These are phyloP conservation scores for Penicillium polonicum DNA, from an alignment of 2,329 filamentous ascomycete genomes.

Conservation along the genomic window DNA sequence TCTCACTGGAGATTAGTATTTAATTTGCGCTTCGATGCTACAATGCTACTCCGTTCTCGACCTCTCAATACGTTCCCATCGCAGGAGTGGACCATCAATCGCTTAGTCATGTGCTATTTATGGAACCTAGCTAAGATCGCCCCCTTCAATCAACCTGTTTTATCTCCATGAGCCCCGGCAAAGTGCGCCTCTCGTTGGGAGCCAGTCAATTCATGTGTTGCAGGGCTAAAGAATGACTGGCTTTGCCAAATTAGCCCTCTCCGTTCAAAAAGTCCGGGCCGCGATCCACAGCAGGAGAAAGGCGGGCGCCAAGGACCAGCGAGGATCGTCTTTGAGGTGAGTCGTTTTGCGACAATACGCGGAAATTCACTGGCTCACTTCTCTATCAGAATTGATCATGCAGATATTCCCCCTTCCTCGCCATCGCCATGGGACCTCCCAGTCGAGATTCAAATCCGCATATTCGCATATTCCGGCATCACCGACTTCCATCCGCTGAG, in stretches of 20 bases:
- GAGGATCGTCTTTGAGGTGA: conserved; percentile 11
- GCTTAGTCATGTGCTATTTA: conserved; percentile 9
- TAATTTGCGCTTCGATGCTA: not conserved
- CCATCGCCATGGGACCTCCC: conserved; percentile 43
- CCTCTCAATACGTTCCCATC: not conserved
- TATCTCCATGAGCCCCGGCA: not conserved
- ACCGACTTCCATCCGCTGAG: conserved; percentile 38
- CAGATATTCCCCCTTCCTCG: conserved; percentile 29
- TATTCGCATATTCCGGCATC: conserved; percentile 43
- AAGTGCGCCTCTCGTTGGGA: conserved; percentile 11
- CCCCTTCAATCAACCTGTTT: conserved; percentile 3
- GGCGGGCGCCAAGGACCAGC: conserved; percentile 27
- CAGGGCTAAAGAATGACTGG: conserved; percentile 35
- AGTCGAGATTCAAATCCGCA: conserved; percentile 43
- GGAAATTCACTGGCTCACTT: not conserved
- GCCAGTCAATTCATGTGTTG: conserved; percentile 30
- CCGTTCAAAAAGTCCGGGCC: conserved; percentile 36
- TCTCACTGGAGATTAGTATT: not conserved
- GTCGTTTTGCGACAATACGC: not conserved
- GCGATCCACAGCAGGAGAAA: conserved; percentile 31
- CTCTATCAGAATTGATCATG: conserved; percentile 23
- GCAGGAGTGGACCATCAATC: not conserved
- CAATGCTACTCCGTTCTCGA: not conserved
- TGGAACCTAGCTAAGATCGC: not conserved
- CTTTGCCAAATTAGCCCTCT: conserved; percentile 32